Evolutionary conservation across 2,329 filamentous ascomycete genomes (phyloP).

Genomic region (Epicoccum sorghinum): DNA sequence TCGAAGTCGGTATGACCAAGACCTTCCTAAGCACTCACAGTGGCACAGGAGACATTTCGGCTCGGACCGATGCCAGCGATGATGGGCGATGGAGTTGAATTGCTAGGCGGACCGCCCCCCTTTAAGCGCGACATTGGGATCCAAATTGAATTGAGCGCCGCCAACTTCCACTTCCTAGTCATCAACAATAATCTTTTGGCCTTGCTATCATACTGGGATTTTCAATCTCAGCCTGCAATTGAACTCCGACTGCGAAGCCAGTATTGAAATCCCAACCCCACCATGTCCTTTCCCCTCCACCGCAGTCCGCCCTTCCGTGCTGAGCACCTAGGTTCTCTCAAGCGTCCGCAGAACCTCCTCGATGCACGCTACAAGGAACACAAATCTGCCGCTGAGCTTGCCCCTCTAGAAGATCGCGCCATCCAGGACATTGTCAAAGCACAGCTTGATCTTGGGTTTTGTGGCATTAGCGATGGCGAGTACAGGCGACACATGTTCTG

Average conservation of each 20-base stretch:
- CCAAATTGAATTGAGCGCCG: too few species aligned
- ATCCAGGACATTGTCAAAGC: conserved; percentile 68
- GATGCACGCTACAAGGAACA: conserved; percentile 61
- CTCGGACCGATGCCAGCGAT: conserved; percentile 8
- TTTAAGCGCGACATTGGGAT: too few species aligned
- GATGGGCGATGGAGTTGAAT: neutral
- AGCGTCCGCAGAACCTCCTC: conserved; percentile 67
- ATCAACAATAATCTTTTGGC: neutral
- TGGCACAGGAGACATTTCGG: neutral
- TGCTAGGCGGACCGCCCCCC: neutral
- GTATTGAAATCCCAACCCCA: neutral
- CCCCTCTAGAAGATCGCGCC: conserved; percentile 66
- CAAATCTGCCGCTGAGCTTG: conserved; percentile 63
- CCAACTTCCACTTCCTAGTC: neutral
- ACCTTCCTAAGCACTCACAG: neutral
- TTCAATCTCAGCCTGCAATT: neutral
- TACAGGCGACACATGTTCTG: conserved; percentile 62
- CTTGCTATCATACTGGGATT: neutral
- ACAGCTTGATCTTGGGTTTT: conserved; percentile 66
- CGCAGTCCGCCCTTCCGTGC: conserved; percentile 67
- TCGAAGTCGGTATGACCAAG: conserved; percentile 13
- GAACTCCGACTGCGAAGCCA: neutral
- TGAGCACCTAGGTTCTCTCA: conserved; percentile 73
- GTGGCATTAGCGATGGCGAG: conserved; percentile 70
- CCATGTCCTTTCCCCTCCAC: conserved; percentile 26